Evolutionary conservation across 2,329 filamentous ascomycete species (phyloP), one percentile per base, ranked within the genome.

Genomic region (Penicillium sp.): DNA sequence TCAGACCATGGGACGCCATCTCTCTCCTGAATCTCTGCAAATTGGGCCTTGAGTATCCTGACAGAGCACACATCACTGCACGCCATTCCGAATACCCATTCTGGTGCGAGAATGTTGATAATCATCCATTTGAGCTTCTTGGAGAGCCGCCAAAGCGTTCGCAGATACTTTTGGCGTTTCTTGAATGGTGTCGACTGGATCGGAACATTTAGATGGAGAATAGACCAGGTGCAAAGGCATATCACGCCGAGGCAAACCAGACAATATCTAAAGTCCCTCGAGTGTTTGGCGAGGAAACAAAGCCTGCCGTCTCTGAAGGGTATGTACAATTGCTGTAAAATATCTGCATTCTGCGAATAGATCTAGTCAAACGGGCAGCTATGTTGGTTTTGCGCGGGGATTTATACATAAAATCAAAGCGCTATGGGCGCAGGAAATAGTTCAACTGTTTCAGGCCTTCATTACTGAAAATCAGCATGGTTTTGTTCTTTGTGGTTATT

Each of bases 141-240:
- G 4, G 19, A 22, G n/a, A 50, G 10, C 2, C 30, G 38, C 17
- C 14, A 35, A 19, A 42, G 14, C 2, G 14, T 26, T 35, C 48
- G 37, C 14, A 30, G 10, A 42, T 42, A 42, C n/a, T 6, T 30
- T 17, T 50, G 37, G 17, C 37, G n/a, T 48, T 36, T 38, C n/a
- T n/a, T 19, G 4, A 11, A 38, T 49, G 46, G 25, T 9, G 25
- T 19, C 11, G 46, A 40, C 30, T 51, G 17, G 26, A 36, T 35
- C 44, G 63, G 65, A 37, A 67, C 47, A 40, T 62, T 66, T 33
- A 62, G 62, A 47, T 63, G 53, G 14, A 61, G 58, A n/a, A 64
- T 42, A 10, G 59, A 59, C 63, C 61, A 65, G 10, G 61, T 64
- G 47, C 63, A 67, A 7, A 60, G 51, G 12, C 65, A 36, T 22